phyloP scores from a whole-genome alignment of 192 early-diverging fungal species.

The Mortierella hygrophila region DNA sequence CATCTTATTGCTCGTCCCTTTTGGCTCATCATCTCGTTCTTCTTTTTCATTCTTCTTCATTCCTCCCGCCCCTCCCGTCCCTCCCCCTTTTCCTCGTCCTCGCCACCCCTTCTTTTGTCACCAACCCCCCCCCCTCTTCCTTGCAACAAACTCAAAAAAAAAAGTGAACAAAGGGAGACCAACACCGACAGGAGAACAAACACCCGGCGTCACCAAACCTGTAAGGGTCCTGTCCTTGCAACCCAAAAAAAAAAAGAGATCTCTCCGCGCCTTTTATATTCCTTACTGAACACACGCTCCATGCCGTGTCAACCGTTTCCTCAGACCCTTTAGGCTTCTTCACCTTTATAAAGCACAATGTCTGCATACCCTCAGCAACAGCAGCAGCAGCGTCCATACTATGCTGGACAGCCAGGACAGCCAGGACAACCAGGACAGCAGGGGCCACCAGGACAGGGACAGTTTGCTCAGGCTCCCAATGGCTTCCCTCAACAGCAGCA shows the following conservation, averaged over 20 bases:
- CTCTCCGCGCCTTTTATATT: background rate
- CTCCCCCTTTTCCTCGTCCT: background rate
- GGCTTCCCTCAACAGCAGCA: constrained; percentile 33
- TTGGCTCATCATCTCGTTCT: constrained; percentile 6
- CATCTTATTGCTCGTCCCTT: background rate
- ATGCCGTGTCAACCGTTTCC: background rate
- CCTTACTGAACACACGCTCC: background rate
- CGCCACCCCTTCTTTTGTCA: background rate
- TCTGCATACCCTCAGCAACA: constrained; percentile 34
- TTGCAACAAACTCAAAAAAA: background rate
- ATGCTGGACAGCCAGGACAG: constrained; percentile 23
- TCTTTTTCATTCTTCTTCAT: background rate
- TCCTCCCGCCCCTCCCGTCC: background rate
- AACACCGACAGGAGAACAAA: constrained; percentile 1
- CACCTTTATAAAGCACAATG: constrained; percentile 2
- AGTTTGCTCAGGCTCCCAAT: constrained; percentile 23
- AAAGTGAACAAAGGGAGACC: background rate
- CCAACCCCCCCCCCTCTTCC: background rate
- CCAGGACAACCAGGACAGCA: constrained; percentile 18
- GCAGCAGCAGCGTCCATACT: constrained; percentile 36
- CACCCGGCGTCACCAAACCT: background rate
- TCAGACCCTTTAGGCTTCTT: background rate
- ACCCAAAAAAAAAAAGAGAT: background rate
- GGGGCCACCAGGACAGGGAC: constrained; percentile 33
- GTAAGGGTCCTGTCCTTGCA: background rate